A percentile compares a stretch with the other conserved stretches of the same genome.
These are phyloP conservation scores for Torulaspora indica DNA, from an alignment of 805 yeast genomes.

Conservation along the genomic window DNA sequence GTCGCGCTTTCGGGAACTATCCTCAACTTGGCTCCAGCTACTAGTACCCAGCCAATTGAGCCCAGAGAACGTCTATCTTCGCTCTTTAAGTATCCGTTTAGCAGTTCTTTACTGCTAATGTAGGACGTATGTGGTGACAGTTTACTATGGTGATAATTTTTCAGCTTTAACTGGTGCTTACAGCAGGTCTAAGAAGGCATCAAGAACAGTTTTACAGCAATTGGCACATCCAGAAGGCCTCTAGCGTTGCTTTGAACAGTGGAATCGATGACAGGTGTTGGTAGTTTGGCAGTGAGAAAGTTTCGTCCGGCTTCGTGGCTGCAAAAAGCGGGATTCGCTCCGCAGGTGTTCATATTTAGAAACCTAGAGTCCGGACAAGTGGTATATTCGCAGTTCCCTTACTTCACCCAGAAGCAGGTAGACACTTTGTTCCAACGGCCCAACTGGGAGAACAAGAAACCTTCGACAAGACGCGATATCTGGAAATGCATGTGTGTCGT, in stretches of 20 bases:
- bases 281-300: conserved; percentile 29
- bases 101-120: background rate
- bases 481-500: conserved; percentile 92
- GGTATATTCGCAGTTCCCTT: conserved; percentile 78
- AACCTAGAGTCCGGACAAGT: conserved; percentile 89
- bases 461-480: conserved; percentile 73
- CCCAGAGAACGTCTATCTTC: no score
- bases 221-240: background rate
- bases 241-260: background rate
- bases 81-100: background rate
- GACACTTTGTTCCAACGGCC: conserved; percentile 62
- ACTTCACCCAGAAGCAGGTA: conserved; percentile 46
- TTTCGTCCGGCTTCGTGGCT: conserved; percentile 60
- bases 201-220: background rate
- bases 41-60: background rate
- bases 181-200: background rate
- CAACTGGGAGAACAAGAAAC: conserved; percentile 84
- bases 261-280: conserved; percentile 1
- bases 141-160: background rate
- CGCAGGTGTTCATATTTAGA: conserved; percentile 78
- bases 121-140: background rate
- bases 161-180: background rate
- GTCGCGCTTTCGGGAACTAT: background rate
- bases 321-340: conserved; percentile 59
- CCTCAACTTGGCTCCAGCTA: background rate